phyloP scores from a whole-genome alignment of 2,329 filamentous ascomycete genomes.

The Cryoendolithus antarcticus region DNA sequence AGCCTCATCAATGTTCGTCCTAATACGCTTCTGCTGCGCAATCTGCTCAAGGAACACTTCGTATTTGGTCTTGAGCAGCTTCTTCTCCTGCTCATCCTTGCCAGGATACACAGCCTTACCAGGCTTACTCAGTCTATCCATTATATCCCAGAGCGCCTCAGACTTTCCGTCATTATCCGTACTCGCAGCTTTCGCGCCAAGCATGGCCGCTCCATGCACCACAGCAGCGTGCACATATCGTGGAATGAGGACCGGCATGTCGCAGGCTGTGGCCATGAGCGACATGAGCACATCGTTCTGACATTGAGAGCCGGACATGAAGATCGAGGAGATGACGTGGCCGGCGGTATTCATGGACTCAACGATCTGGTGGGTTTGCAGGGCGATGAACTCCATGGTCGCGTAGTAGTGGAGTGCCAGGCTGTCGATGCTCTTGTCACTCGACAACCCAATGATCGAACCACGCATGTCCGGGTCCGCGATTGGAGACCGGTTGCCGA shows the following conservation, averaged over 20 bases:
- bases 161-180: conserved; percentile 64
- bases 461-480: conserved; percentile 91
- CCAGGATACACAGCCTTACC: conserved; percentile 71
- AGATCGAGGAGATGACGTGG: conserved; percentile 81
- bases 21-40: conserved; percentile 69
- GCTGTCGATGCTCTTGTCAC: conserved; percentile 75
- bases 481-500: conserved; percentile 89
- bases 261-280: conserved; percentile 78
- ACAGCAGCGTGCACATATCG: conserved; percentile 91
- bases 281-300: conserved; percentile 89
- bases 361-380: conserved; percentile 93
- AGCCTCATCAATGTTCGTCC: conserved; percentile 59
- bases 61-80: conserved; percentile 77
- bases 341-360: conserved; percentile 86
- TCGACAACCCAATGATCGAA: conserved; percentile 72
- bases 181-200: conserved; percentile 92
- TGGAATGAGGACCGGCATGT: conserved; percentile 87
- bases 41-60: conserved; percentile 92
- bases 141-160: conserved; percentile 87
- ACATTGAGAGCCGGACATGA: conserved; percentile 98
- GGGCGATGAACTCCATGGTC: conserved; percentile 94
- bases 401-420: conserved; percentile 88
- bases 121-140: conserved; percentile 94
- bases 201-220: conserved; percentile 95
- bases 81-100: conserved; percentile 59